These are phyloP conservation scores for Daedalea quercina DNA, from an alignment of 768 basidiomycete species.

Conservation along the genomic window DNA sequence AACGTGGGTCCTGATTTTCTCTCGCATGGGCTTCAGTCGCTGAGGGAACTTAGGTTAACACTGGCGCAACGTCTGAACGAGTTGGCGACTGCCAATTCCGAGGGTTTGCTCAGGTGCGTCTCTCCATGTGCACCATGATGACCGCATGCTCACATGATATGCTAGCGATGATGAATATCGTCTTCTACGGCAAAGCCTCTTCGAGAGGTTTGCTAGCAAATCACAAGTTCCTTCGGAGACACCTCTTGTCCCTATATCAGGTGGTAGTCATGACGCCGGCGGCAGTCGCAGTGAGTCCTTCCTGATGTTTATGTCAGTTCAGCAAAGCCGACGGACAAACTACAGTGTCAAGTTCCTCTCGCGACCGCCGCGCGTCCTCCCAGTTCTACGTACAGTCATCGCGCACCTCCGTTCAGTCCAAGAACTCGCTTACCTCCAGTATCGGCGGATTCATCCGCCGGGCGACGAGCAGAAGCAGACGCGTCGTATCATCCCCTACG, in stretches of 20 bases:
- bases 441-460: slow-evolving; percentile 30
- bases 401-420: slow-evolving; percentile 22
- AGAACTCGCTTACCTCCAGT: slow-evolving; percentile 26
- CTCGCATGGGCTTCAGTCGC: slow-evolving; percentile 9
- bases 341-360: slow-evolving; percentile 11
- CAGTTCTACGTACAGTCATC: slow-evolving; percentile 15
- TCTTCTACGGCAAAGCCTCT: slow-evolving; percentile 74
- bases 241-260: slow-evolving; percentile 51
- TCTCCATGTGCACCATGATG: neutral
- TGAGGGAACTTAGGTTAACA: slow-evolving; percentile 44
- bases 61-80: slow-evolving; percentile 80
- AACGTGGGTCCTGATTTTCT: slow-evolving; percentile 25
- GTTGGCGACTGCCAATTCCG: slow-evolving; percentile 70
- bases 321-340: neutral
- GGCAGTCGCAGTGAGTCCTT: slow-evolving; percentile 14
- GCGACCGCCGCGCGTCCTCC: slow-evolving; percentile 17
- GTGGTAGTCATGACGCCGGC: neutral
- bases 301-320: slow-evolving; percentile 7
- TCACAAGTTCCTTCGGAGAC: slow-evolving; percentile 54
- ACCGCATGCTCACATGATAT: neutral
- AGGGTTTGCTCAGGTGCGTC: slow-evolving; percentile 56
- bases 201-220: slow-evolving; percentile 66
- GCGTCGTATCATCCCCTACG: slow-evolving; percentile 14
- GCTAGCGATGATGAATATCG: slow-evolving; percentile 82
- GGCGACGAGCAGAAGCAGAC: slow-evolving; percentile 25